These are phyloP conservation scores for Neurospora pannonica DNA, from an alignment of 495 filamentous ascomycete genomes.

Conservation along the genomic window DNA sequence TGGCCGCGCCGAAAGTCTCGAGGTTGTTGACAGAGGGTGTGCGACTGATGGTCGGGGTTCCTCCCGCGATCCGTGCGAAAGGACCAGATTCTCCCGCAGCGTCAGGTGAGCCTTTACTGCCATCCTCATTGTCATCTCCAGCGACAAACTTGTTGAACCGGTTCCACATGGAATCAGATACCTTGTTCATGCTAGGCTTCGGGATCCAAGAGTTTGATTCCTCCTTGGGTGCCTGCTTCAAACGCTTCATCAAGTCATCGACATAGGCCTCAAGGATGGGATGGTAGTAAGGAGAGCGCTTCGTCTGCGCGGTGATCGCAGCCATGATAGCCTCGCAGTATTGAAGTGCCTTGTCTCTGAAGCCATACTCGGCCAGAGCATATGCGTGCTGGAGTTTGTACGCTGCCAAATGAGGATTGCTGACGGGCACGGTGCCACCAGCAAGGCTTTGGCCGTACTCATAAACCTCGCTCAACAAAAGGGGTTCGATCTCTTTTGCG, in stretches of 20 bases:
- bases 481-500: conserved; percentile 68
- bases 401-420: conserved; percentile 70
- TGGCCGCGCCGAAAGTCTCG: conserved; percentile 47
- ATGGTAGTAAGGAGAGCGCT: conserved; percentile 76
- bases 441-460: conserved; percentile 72
- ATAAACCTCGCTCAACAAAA: conserved; percentile 85
- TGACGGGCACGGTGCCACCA: conserved; percentile 41
- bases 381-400: conserved; percentile 87
- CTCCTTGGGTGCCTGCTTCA: conserved; percentile 77
- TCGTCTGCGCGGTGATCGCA: conserved; percentile 74
- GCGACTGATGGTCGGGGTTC: conserved; percentile 75
- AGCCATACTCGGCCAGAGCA: conserved; percentile 73
- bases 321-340: conserved; percentile 81
- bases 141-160: conserved; percentile 92
- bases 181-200: conserved; percentile 89
- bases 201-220: conserved; percentile 66
- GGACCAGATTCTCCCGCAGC: conserved; percentile 59
- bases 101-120: conserved; percentile 48
- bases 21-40: conserved; percentile 67
- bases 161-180: conserved; percentile 77
- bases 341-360: conserved; percentile 69
- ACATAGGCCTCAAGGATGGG: conserved; percentile 59
- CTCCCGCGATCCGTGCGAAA: conserved; percentile 68
- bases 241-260: conserved; percentile 72
- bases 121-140: conserved; percentile 67